Conservation (phyloP, 108 stramenopile species). For the Pseudonitzschia pungens region DNA sequence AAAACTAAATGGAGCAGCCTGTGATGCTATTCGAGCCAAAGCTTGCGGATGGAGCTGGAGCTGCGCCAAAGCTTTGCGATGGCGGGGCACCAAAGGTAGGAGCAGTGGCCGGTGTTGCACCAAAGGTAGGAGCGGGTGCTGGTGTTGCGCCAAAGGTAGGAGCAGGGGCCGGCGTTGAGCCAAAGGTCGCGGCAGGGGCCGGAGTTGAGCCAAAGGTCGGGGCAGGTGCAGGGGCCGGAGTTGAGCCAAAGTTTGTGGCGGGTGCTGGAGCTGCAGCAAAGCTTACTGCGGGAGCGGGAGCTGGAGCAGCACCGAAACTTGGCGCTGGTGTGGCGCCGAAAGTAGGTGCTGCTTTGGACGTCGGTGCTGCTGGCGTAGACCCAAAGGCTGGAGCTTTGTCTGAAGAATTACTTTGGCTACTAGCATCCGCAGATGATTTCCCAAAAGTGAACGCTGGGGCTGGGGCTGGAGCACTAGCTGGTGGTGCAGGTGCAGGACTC, state of each 20-base stretch:
- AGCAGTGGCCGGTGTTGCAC: slow-evolving; percentile 7
- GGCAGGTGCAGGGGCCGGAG: slow-evolving; percentile 24
- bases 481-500: background rate
- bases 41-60: slow-evolving; percentile 18
- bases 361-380: background rate
- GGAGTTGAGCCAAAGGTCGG: slow-evolving; percentile 9
- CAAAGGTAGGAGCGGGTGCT: slow-evolving; percentile 9
- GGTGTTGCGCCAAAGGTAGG: slow-evolving; percentile 12
- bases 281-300: background rate
- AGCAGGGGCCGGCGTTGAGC: slow-evolving; percentile 23
- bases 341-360: background rate
- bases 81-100: slow-evolving; percentile 16
- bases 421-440: background rate
- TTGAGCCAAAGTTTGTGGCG: slow-evolving; percentile 15
- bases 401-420: background rate
- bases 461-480: background rate
- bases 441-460: background rate
- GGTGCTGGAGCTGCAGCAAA: slow-evolving; percentile 13
- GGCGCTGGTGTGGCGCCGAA: slow-evolving; percentile 13
- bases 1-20: slow-evolving; percentile 3
- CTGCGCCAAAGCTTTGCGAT: slow-evolving; percentile 13
- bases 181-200: slow-evolving; percentile 7
- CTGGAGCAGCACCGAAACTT: slow-evolving; percentile 17
- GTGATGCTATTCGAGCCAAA: slow-evolving; percentile 9
- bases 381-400: background rate